phyloP scores from a whole-genome alignment of 805 yeast genomes.

The Starmera quercuum region DNA sequence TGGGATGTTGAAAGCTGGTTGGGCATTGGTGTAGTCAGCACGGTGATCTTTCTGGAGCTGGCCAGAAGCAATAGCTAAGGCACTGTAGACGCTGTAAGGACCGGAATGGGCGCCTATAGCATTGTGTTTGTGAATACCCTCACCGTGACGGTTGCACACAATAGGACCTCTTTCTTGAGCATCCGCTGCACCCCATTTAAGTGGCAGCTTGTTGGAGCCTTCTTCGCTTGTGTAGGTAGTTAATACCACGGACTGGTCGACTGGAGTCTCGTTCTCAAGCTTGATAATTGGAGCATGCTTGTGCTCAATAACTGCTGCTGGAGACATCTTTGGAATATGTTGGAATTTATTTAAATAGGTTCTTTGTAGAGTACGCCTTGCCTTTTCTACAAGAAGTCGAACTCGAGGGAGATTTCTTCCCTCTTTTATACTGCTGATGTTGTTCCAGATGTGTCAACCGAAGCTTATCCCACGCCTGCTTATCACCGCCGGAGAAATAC shows the following conservation, averaged over 20 bases:
- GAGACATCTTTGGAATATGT: slow-evolving; percentile 6
- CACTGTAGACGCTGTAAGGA: slow-evolving; percentile 57
- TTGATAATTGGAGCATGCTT: slow-evolving; percentile 4
- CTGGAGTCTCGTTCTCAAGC: slow-evolving; percentile 12
- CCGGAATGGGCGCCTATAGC: slow-evolving; percentile 63
- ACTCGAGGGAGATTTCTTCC: no score
- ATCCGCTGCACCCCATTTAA: slow-evolving; percentile 47
- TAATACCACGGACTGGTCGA: slow-evolving; percentile 28
- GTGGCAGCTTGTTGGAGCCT: slow-evolving; percentile 37
- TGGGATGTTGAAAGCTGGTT: slow-evolving; percentile 50
- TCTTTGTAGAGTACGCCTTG: no score
- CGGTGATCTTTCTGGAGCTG: slow-evolving; percentile 44
- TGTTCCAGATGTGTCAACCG: no score
- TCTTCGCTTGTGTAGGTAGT: slow-evolving; percentile 49
- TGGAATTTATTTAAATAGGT: no score
- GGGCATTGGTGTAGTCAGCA: slow-evolving; percentile 57
- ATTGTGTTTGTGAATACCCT: slow-evolving; percentile 46
- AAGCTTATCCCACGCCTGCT: no score
- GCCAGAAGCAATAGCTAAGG: slow-evolving; percentile 54
- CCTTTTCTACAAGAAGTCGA: no score
- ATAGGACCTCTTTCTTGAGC: slow-evolving; percentile 48
- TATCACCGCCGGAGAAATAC: no score
- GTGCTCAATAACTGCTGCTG: slow-evolving; percentile 9
- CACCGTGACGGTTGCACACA: slow-evolving; percentile 42
- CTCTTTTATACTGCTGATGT: no score